Evolutionary conservation across 495 filamentous ascomycete genomes (phyloP), one percentile per base, ranked within the genome.

Genomic region (Neurospora terricola): DNA sequence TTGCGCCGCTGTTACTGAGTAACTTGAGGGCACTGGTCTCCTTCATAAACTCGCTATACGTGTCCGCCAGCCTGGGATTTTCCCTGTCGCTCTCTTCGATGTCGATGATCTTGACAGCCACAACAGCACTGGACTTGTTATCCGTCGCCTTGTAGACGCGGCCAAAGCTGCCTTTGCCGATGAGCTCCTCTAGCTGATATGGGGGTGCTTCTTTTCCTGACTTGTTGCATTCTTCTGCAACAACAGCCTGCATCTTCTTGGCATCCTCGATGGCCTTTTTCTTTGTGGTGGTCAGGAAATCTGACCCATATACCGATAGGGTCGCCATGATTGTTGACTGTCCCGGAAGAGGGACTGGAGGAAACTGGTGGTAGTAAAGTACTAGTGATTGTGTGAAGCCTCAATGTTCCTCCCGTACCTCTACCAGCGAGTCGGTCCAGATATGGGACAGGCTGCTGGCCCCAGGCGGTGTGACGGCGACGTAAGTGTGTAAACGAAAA

Each of bases 81-180:
- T 89, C 80, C 16, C 91, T 86, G 81, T 98, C 96, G 69, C 90
- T 85, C 69, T 91, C 90, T 78, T 99, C 96, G n/a, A 97, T 91
- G 78, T 98, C 93, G 78, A 98, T 90, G 73, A 98, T 94, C 79
- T 99, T 99, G 79, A 99, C 90, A 5, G 96, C 96, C 4, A 98
- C 93, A 27, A 95, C 78, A 23, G 86, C 81, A 34, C 88, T 86
- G n/a, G 87, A 83, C 66, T 81, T 85, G 82, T 81, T 82, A 81
- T 84, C 90, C 73, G 77, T 89, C 38, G 80, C 93, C 81, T 96
- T 97, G 86, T 94, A 99, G 10, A 99, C 96, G 42, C 94, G 90
- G 21, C 96, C 96, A 82, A 93, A 98, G 5, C 91, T 90, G n/a
- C 96, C 96, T 81, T 98, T 98, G 23, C 96, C 96, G 73, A 97